Conservation (phyloP, 2,329 filamentous ascomycete genomes). For the Pyrenochaeta sp. region DNA sequence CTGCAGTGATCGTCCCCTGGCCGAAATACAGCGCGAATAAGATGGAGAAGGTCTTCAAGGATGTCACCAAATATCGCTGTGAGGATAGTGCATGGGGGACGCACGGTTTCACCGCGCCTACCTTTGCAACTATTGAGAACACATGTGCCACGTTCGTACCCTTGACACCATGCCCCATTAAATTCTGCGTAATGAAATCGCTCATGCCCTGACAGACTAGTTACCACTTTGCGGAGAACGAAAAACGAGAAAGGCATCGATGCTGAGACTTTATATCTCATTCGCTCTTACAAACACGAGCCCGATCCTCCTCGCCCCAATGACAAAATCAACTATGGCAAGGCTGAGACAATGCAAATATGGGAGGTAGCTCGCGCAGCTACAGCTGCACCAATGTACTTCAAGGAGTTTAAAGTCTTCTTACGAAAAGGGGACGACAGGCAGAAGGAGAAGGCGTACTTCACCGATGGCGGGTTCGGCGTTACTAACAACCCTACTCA, state of each 20-base stretch:
- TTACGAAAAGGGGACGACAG: not conserved
- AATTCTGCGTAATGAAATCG: not conserved
- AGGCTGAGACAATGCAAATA: not conserved
- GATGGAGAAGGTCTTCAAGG: not conserved
- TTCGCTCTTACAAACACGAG: not conserved
- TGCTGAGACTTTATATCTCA: not conserved
- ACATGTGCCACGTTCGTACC: not conserved
- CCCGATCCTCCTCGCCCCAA: not conserved
- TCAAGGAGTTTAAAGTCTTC: not conserved
- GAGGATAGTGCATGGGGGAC: not conserved
- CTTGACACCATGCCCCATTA: not conserved
- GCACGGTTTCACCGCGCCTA: not conserved
- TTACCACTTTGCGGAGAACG: not conserved
- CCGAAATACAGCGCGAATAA: not conserved
- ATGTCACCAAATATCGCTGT: not conserved
- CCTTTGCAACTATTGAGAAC: not conserved
- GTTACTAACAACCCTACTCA: not conserved
- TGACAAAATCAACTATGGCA: not conserved
- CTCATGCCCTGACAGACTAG: not conserved
- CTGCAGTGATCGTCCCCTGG: not conserved
- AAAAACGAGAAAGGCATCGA: not conserved
- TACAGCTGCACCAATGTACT: not conserved
- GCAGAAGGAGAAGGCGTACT: not conserved
- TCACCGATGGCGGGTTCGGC: not conserved
- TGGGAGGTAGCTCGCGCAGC: not conserved